Evolutionary conservation across 805 yeast species (phyloP), one percentile per base, ranked within the genome.

Genomic region (Ogataea pilisensis): DNA sequence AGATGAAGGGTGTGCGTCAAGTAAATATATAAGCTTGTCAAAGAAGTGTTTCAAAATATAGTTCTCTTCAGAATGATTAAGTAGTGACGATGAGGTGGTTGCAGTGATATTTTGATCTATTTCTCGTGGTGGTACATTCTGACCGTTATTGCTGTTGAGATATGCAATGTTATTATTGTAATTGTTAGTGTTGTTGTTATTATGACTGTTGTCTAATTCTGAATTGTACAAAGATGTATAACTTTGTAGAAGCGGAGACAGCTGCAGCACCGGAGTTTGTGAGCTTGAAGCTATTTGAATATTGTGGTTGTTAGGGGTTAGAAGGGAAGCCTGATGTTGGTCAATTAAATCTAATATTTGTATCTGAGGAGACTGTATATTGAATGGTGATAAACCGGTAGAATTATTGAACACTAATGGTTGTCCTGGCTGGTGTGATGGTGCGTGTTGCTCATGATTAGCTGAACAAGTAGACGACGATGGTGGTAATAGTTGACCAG

Each of bases 1-100:
- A 1, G 79, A 65, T 31, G 73, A 72, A 0, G 82, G 82, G 51
- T 77, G 81, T 0, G 80, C 79, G 58, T 77, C 82, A 26, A 76
- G 55, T 31, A 76, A 50, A 1, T 78, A 80, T 5, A 77, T 55
- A 28, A 77, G 60, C 43, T 73, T 70, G 47, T 73, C 71, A 55
- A 76, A 77, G 49, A 76, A 77, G 54, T 77, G 82, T 45, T 69
- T 71, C 43, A 77, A 50, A 68, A 77, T 72, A 65, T 67, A 69
- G 42, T 73, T 75, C 46, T 77, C 82, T 42, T 76, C 80, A 20
- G 67, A 55, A 33, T 68, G 65, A 6, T 73, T 27, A 8, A 27
- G 14, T 14, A n/a, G 6, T 9, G 14, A 27, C 14, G 26, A 22
- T 7, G 26, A 8, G 11, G 26, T 8, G 11, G 7, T 22, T 7